Evolutionary conservation across 495 filamentous ascomycete species (phyloP), one percentile per base, ranked within the genome.

Genomic region (Aspergillus avenaceus): DNA sequence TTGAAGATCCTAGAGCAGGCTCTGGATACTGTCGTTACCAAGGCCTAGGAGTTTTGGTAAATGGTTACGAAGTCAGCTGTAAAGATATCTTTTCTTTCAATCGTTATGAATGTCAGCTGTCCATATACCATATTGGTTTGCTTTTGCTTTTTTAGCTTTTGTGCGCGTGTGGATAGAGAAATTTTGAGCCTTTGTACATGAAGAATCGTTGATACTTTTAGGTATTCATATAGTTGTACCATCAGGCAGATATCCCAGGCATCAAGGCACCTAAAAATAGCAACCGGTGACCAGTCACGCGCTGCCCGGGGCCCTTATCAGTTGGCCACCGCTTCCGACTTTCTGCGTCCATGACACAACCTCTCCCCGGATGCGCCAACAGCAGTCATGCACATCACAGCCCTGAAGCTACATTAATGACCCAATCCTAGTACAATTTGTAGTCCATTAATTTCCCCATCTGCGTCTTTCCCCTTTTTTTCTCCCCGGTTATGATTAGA

Each of bases 1-100:
- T 62, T 97, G 64, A 60, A 59, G 34, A 90, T 96, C 27, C 59
- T 98, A 56, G 87, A 84, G 50, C 79, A 88, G 55, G 86, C 92
- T 1, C 84, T 97, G 62, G 68, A 76, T 32, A 85, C 65, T 3
- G 72, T 72, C 27, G 38, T 72, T 59, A 45, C 49, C 24, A 53
- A 41, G 21, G 27, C 26, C 23, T 18, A 41, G 40, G 34, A 28
- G n/a, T n/a, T n/a, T n/a, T n/a, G 47, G 27, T 45, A 28, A 13
- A n/a, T 18, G 24, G 32, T 9, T 11, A 41, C 12, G 28, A 31
- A 13, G 5, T 45, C 7, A 11, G n/a, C 25, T 19, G 13, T 9
- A 19, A 22, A 22, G 16, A 29, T 5, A 11, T 32, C 3, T 9
- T 4, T 5, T 4, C 1, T 38, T 32, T 21, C 2, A 45, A 11